phyloP scores from a whole-genome alignment of 495 filamentous ascomycete genomes.

The Penicillium paxilli region DNA sequence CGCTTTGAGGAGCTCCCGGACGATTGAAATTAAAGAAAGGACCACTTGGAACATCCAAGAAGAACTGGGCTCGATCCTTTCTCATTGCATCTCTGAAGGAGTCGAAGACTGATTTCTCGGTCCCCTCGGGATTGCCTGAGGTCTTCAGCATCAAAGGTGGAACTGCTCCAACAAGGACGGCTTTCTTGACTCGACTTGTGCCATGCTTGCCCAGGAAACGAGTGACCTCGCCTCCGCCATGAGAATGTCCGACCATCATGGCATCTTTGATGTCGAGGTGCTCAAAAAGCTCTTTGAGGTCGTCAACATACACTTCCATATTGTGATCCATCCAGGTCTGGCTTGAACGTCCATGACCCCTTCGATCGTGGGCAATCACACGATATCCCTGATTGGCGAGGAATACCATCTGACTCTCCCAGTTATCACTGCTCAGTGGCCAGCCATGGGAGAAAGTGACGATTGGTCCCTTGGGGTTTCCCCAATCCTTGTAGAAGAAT shows the following conservation, averaged over 20 bases:
- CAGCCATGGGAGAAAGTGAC: constrained; percentile 43
- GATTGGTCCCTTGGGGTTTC: constrained; percentile 24
- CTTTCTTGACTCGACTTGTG: constrained; percentile 34
- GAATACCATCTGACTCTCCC: constrained; percentile 43
- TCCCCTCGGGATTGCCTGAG: constrained; percentile 29
- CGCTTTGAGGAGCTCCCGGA: constrained; percentile 28
- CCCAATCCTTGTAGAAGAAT: constrained; percentile 46
- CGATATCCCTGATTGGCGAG: constrained; percentile 37
- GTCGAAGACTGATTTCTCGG: constrained; percentile 35
- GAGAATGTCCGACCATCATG: constrained; percentile 41
- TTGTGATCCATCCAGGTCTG: constrained; percentile 44
- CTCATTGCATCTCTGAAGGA: constrained; percentile 34
- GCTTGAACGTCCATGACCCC: constrained; percentile 41
- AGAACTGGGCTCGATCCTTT: constrained; percentile 39
- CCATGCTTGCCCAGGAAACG: constrained; percentile 35
- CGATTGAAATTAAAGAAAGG: constrained; percentile 47
- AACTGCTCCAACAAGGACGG: constrained; percentile 37
- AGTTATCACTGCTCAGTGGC: constrained; percentile 44
- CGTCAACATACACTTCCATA: constrained; percentile 39
- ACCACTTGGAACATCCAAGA: constrained; percentile 38
- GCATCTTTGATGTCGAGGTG: constrained; percentile 33
- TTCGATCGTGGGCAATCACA: constrained; percentile 42
- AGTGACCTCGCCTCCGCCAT: constrained; percentile 42
- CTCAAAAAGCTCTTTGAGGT: constrained; percentile 35
- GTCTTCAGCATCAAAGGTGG: constrained; percentile 38